A percentile compares a stretch with the other conserved stretches of the same genome.
Conservation (phyloP, 1,284 basidiomycete genomes). For the Rugiboletus extremiorientalis region DNA sequence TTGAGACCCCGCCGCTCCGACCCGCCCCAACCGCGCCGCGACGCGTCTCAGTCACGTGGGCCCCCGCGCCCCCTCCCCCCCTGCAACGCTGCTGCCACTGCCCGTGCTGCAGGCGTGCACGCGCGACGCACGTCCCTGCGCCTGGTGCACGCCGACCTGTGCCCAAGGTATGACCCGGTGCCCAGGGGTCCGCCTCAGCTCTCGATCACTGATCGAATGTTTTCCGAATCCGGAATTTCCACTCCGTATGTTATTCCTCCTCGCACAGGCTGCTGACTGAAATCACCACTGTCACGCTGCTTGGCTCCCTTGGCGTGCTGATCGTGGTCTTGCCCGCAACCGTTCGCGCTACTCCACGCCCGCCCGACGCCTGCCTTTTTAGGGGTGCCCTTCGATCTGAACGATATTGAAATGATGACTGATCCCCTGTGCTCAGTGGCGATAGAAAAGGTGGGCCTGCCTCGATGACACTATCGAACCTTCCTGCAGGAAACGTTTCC, state of each 20-base stretch:
- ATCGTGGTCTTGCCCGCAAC: constrained; percentile 16
- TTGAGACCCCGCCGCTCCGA: constrained; percentile 36
- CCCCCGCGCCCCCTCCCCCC: too few relatives aligned
- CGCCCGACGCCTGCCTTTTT: constrained; percentile 24
- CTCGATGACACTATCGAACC: constrained; percentile 29
- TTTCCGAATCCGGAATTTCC: constrained; percentile 8
- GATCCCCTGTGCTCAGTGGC: constrained; percentile 23
- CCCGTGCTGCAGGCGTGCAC: neutral
- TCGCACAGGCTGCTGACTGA: constrained; percentile 1
- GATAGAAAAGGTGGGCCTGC: constrained; percentile 32
- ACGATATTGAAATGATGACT: constrained; percentile 37
- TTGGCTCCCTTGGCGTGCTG: constrained; percentile 15
- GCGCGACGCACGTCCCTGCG: neutral
- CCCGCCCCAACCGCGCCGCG: constrained; percentile 21
- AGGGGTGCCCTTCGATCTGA: constrained; percentile 21
- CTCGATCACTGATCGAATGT: constrained; percentile 27
- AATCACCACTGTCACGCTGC: neutral
- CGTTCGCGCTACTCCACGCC: constrained; percentile 3
- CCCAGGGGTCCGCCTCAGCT: constrained; percentile 3
- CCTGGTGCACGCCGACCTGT: too few relatives aligned
- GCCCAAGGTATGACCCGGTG: constrained; percentile 16
- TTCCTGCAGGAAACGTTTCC: constrained; percentile 31
- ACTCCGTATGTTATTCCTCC: constrained; percentile 8
- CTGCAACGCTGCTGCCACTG: neutral
- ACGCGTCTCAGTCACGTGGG: constrained; percentile 33